These are phyloP conservation scores for Xylaria castorea DNA, from an alignment of 495 filamentous ascomycete species.

Conservation along the genomic window DNA sequence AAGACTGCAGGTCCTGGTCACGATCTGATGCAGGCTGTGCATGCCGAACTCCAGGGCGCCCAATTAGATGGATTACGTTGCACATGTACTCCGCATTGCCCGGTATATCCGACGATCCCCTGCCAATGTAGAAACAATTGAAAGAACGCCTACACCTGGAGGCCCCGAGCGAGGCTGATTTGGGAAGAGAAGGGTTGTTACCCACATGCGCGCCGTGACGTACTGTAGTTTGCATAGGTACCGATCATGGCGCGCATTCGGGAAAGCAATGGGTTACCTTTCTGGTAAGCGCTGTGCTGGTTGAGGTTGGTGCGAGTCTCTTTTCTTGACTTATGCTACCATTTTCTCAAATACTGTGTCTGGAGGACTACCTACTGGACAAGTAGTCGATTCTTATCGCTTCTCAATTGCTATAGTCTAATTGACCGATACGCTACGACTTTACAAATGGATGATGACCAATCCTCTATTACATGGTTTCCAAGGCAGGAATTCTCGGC, in stretches of 20 bases:
- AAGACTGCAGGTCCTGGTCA: not conserved
- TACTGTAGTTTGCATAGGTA: not conserved
- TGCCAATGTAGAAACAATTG: not conserved
- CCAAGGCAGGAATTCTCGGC: constrained; percentile 2
- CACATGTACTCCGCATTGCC: not conserved
- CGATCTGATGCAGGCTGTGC: not conserved
- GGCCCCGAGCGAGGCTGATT: not conserved
- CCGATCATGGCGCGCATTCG: not conserved
- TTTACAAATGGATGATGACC: not conserved
- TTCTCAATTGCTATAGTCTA: not conserved
- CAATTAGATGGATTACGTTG: not conserved
- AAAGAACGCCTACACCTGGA: not conserved
- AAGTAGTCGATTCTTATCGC: not conserved
- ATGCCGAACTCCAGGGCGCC: not conserved
- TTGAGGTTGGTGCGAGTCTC: not conserved
- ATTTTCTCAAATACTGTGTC: not conserved
- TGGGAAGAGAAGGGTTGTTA: not conserved
- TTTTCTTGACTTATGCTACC: not conserved
- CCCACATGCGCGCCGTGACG: not conserved
- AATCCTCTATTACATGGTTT: constrained; percentile 10
- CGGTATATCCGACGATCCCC: not conserved
- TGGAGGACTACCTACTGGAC: not conserved
- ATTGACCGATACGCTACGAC: not conserved
- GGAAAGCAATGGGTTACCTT: not conserved
- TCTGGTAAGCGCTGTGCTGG: not conserved